Conservation (phyloP, 768 basidiomycete genomes). For the Naganishia antarctica region DNA sequence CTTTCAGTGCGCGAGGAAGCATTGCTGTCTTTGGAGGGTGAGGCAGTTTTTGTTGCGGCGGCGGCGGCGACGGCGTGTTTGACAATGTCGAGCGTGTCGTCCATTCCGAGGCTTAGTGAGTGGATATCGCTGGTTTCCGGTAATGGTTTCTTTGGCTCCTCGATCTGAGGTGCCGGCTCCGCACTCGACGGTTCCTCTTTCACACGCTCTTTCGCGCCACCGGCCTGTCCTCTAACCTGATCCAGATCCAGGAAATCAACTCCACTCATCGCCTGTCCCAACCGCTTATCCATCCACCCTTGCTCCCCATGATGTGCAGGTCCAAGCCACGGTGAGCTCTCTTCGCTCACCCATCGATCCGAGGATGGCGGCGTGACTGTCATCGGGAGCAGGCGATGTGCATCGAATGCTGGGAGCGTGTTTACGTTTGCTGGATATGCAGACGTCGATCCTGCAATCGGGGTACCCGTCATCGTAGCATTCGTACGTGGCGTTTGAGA, state of each 20-base stretch:
- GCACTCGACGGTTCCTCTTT: no score
- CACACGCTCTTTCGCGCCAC: neutral
- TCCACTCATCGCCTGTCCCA: constrained; percentile 15
- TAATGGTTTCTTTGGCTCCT: neutral
- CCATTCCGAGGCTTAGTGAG: constrained; percentile 3
- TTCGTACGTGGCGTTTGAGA: constrained; percentile 4
- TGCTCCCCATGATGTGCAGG: constrained; percentile 2
- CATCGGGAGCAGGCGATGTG: neutral
- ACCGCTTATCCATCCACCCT: constrained; percentile 13
- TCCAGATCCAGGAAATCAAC: constrained; percentile 17
- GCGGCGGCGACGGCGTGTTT: neutral
- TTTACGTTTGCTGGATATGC: neutral
- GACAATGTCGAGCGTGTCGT: constrained; percentile 11
- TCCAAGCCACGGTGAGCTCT: constrained; percentile 10
- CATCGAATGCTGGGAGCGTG: neutral
- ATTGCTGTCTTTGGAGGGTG: neutral
- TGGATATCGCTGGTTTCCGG: neutral
- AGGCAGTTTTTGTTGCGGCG: neutral
- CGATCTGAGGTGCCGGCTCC: neutral
- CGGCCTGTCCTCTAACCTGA: neutral
- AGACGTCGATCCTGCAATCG: neutral
- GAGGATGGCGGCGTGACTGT: constrained; percentile 27
- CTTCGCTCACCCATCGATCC: constrained; percentile 26
- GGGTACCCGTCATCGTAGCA: neutral
- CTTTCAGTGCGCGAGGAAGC: constrained; percentile 1